Conservation (phyloP, 192 early-diverging fungal genomes). For the Coemansia sp. region DNA sequence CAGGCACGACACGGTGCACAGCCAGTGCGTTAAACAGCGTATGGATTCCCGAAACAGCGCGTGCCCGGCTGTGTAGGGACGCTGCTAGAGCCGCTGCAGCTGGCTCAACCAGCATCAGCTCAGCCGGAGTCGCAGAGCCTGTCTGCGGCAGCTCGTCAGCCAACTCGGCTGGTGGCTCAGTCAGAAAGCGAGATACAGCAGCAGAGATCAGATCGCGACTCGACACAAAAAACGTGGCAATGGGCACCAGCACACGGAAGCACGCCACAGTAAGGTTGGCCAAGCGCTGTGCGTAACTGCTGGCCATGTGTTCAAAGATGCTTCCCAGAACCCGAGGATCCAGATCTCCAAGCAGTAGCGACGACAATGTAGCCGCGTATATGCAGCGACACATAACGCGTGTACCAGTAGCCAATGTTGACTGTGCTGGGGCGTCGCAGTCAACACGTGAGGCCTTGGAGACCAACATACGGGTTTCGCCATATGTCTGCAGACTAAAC, state of each 20-base stretch:
- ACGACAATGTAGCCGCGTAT: conserved; percentile 31
- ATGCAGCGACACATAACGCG: conserved; percentile 31
- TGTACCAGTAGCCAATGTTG: conserved; percentile 5
- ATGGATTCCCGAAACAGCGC: conserved; percentile 28
- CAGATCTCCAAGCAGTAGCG: conserved; percentile 26
- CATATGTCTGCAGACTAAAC: conserved; percentile 27
- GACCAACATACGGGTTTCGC: conserved; percentile 10
- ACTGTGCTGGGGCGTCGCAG: neutral
- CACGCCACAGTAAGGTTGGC: conserved; percentile 30
- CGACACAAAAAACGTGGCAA: conserved; percentile 26
- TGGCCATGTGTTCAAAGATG: conserved; percentile 32
- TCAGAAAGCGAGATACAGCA: conserved; percentile 31
- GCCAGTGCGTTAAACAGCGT: conserved; percentile 43
- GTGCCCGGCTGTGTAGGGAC: conserved; percentile 3
- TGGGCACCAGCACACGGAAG: conserved; percentile 38
- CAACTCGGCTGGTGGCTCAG: conserved; percentile 24
- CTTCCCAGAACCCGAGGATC: conserved; percentile 17
- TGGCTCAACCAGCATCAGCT: conserved; percentile 22
- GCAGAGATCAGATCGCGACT: conserved; percentile 19
- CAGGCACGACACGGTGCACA: conserved; percentile 12
- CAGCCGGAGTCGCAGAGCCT: conserved; percentile 8
- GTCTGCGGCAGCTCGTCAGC: conserved; percentile 12
- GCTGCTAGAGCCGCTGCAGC: conserved; percentile 36
- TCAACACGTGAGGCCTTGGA: neutral
- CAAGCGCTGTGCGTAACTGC: conserved; percentile 22